A percentile compares a stretch with the other conserved stretches of the same genome.
phyloP scores from a whole-genome alignment of 495 filamentous ascomycete genomes.

The Lophiostoma macrostomum region DNA sequence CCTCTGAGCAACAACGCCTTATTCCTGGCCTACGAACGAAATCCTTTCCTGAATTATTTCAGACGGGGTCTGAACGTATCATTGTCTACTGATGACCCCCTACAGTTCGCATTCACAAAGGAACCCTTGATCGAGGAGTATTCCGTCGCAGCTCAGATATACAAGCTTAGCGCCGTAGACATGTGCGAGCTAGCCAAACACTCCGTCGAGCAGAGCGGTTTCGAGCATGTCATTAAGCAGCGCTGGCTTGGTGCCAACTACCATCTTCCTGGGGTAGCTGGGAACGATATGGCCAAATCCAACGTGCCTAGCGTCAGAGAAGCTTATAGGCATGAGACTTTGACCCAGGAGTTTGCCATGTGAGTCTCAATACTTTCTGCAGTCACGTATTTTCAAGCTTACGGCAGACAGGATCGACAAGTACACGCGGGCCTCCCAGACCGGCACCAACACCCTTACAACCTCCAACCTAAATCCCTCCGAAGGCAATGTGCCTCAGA shows the following conservation, averaged over 20 bases:
- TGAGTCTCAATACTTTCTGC: conserved; percentile 36
- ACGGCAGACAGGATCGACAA: conserved; percentile 35
- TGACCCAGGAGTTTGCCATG: conserved; percentile 78
- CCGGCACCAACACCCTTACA: conserved; percentile 12
- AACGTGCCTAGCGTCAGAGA: conserved; percentile 93
- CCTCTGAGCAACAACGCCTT: conserved; percentile 96
- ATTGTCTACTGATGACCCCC: conserved; percentile 91
- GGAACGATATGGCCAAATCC: conserved; percentile 89
- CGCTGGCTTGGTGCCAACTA: conserved; percentile 82
- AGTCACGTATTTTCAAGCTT: not conserved
- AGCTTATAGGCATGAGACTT: conserved; percentile 80
- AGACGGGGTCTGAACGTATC: conserved; percentile 92
- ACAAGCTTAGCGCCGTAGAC: conserved; percentile 93
- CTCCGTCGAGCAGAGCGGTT: conserved; percentile 90
- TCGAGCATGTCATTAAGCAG: conserved; percentile 82
- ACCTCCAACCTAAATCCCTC: conserved; percentile 14
- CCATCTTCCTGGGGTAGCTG: conserved; percentile 66
- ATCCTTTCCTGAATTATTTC: conserved; percentile 93
- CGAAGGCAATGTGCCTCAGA: conserved; percentile 10
- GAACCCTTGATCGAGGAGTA: conserved; percentile 98
- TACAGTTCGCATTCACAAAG: conserved; percentile 98
- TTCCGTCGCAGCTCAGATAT: conserved; percentile 95
- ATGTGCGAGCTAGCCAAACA: conserved; percentile 99
- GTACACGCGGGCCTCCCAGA: conserved; percentile 31
- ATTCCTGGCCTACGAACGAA: conserved; percentile 95